Evolutionary conservation across 1,139 yeast genomes (phyloP).

Genomic region (Debaryomyces sp.): DNA sequence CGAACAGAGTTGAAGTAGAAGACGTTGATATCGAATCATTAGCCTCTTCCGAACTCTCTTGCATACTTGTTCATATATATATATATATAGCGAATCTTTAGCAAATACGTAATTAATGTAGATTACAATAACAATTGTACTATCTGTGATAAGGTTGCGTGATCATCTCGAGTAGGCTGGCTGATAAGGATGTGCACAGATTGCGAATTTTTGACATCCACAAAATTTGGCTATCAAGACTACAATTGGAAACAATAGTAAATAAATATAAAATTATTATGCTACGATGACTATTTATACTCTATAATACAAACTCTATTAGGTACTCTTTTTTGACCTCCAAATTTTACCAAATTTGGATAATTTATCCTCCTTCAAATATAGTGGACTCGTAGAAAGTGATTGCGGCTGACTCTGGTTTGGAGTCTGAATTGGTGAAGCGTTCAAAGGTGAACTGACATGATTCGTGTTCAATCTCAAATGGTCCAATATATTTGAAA

Average conservation of each 20-base stretch:
- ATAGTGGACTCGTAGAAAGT: slow-evolving; percentile 9
- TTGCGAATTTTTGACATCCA: slow-evolving; percentile 9
- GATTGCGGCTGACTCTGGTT: slow-evolving; percentile 7
- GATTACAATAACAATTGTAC: neutral
- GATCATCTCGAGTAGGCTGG: neutral
- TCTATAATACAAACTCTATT: slow-evolving; percentile 8
- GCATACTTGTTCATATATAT: neutral
- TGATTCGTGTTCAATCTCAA: slow-evolving; percentile 19
- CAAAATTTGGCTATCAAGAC: neutral
- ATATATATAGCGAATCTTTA: slow-evolving; percentile 1
- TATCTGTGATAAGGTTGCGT: slow-evolving; percentile 1
- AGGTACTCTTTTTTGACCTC: slow-evolving; percentile 10
- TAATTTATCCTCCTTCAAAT: slow-evolving; percentile 5
- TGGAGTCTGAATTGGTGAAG: slow-evolving; percentile 3
- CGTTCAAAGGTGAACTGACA: neutral
- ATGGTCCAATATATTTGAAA: slow-evolving; percentile 32
- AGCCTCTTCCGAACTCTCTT: slow-evolving; percentile 2
- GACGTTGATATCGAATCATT: slow-evolving; percentile 5
- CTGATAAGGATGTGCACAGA: slow-evolving; percentile 9
- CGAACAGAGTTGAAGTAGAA: slow-evolving; percentile 14
- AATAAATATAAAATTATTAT: neutral
- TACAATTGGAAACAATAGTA: neutral
- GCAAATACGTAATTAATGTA: neutral
- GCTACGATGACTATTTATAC: slow-evolving; percentile 1
- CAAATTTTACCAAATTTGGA: slow-evolving; percentile 14